A percentile compares a stretch with the other conserved stretches of the same genome.
Evolutionary conservation across 768 basidiomycete species (phyloP).

Genomic region (Leccinum olivaceopallidum): DNA sequence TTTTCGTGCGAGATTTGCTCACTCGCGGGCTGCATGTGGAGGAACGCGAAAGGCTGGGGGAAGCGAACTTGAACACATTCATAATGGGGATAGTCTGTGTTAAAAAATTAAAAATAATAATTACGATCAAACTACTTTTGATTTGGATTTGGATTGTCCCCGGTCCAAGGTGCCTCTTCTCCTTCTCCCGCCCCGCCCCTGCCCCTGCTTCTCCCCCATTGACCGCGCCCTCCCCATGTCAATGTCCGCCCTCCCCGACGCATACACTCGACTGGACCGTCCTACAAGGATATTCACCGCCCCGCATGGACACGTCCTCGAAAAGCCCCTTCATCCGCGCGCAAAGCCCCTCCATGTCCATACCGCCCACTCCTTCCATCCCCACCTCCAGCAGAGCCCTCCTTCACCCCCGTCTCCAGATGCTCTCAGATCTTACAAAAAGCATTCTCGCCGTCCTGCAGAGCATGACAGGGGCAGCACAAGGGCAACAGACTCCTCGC

Average conservation of each 20-base stretch:
- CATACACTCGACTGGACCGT: constrained; percentile 30
- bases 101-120: neutral
- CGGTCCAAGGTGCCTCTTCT: neutral
- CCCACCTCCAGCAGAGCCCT: constrained; percentile 40
- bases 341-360: constrained; percentile 20
- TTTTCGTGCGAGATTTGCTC: neutral
- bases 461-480: constrained; percentile 29
- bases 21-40: neutral
- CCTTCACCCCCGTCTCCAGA: constrained; percentile 30
- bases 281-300: constrained; percentile 56
- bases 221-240: constrained; percentile 17
- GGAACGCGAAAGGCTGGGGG: neutral
- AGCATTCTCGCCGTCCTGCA: constrained; percentile 24
- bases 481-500: constrained; percentile 26
- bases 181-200: neutral
- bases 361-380: constrained; percentile 47
- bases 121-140: neutral
- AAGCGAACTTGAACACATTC: neutral
- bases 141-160: neutral
- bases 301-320: constrained; percentile 54
- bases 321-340: constrained; percentile 22
- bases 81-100: no score
- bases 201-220: neutral
- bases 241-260: constrained; percentile 18
- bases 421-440: constrained; percentile 17